Base-by-base conservation (phyloP, 139 green algal genomes). In the Chlamydomonas applanata region DNA sequence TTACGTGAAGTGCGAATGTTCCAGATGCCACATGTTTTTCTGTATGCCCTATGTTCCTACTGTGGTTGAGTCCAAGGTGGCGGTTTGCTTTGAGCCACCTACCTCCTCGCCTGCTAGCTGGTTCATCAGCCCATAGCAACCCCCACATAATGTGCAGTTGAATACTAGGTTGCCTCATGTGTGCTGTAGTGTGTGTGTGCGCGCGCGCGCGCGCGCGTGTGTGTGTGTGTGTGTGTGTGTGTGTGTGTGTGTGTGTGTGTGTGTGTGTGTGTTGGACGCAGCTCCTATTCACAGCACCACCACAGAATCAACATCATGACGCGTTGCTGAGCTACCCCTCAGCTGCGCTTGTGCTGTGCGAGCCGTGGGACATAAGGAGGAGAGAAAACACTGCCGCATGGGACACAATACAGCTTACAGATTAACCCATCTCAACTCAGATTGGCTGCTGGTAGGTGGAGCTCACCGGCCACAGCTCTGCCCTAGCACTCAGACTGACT, bases 151-250 rank as follows among this genome's bases (percentile, higher is more conserved):
- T 56, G 61, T 62, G 27, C 69, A 30, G 36, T 27, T 69, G 46
- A 75, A 79, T 71, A 60, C 71, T 36, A 30, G 57, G 34, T 61
- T 74, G 35, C 69, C 78, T 33, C 54, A 74, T 68, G 45, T n/a
- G 36, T 52, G 35, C 40, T 73, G 61, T 40, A 11, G 16, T 16
- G 29, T 44, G 61, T 19, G 9, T 69, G 29, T 49, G 61, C 16
- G 19, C 40, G 61, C 30, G 29, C 61, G 54, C 29, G 16, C 29
- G 54, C 16, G 54, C 25, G 25, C 40, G 61, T 69, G 61, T 69
- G 29, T 22, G 16, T 62, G 54, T 62, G 54, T 62, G 54, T 22
- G 54, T 62, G 54, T 22, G 54, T 62, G 16, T 62, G 54, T 62
- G 16, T 62, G 54, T 62, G 54, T 62, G 46, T 62, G 54, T 62